phyloP scores from a whole-genome alignment of 805 yeast genomes.

The Cyberlindnera bimundalis region DNA sequence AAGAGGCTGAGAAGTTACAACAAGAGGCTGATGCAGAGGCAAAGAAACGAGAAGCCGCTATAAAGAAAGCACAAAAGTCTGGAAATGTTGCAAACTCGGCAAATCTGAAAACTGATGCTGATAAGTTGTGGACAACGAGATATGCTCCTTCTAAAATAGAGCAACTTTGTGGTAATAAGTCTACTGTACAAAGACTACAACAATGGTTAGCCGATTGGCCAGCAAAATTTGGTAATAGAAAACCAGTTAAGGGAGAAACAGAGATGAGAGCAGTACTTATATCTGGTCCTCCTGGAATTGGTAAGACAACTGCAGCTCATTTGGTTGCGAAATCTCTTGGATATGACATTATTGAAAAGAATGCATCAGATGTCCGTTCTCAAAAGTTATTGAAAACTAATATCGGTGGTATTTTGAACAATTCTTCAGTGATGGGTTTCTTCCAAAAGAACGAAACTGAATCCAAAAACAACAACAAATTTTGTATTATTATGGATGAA shows the following conservation, averaged over 20 bases:
- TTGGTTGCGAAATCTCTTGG: constrained; percentile 66
- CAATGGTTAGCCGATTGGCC: constrained; percentile 83
- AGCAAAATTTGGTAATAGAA: constrained; percentile 49
- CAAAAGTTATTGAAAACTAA: constrained; percentile 68
- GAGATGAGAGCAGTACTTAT: constrained; percentile 80
- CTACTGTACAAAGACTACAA: constrained; percentile 59
- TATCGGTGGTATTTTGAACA: constrained; percentile 68
- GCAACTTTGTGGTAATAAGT: constrained; percentile 91
- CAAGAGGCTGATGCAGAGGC: constrained; percentile 41
- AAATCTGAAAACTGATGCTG: constrained; percentile 41
- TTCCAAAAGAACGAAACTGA: constrained; percentile 41
- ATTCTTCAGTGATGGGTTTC: constrained; percentile 80
- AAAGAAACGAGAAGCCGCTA: constrained; percentile 27
- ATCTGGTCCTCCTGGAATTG: constrained; percentile 86
- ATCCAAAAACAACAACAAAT: constrained; percentile 45
- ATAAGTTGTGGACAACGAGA: constrained; percentile 86
- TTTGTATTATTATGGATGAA: constrained; percentile 94
- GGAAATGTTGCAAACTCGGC: constrained; percentile 20
- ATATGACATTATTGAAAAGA: constrained; percentile 70
- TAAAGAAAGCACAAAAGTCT: constrained; percentile 26
- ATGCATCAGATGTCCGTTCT: constrained; percentile 88
- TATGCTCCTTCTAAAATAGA: constrained; percentile 77
- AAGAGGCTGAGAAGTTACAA: constrained; percentile 47
- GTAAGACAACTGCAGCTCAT: constrained; percentile 82
- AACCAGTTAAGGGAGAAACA: constrained; percentile 58